These are phyloP conservation scores for Geotrichum restrictum DNA, from an alignment of 1,139 yeast genomes.

Conservation along the genomic window DNA sequence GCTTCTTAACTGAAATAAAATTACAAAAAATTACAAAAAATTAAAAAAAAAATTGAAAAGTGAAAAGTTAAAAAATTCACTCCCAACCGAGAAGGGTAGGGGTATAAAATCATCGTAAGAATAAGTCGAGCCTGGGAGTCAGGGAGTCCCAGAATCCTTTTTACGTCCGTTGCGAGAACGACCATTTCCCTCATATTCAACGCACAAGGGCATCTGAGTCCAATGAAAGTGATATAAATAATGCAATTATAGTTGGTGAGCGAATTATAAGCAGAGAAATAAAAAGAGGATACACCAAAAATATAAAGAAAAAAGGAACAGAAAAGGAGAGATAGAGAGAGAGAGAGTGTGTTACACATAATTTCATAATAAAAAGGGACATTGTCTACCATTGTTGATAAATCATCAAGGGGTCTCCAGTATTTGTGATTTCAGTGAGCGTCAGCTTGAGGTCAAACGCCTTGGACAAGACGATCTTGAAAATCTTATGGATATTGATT, in stretches of 20 bases:
- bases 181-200: no score
- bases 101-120: neutral
- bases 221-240: neutral
- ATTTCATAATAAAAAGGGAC: slow-evolving; percentile 3
- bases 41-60: neutral
- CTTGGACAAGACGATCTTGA: slow-evolving; percentile 84
- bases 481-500: slow-evolving; percentile 88
- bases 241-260: slow-evolving; percentile 10
- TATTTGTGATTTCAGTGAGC: slow-evolving; percentile 74
- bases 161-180: no score
- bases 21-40: neutral
- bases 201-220: no score
- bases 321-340: neutral
- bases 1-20: neutral
- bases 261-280: slow-evolving; percentile 2
- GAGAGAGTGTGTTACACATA: no score
- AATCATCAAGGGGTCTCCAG: slow-evolving; percentile 85
- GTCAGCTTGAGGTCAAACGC: slow-evolving; percentile 84
- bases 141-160: no score
- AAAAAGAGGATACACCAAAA: slow-evolving; percentile 5
- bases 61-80: slow-evolving; percentile 5
- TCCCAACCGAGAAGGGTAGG: slow-evolving; percentile 11
- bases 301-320: neutral
- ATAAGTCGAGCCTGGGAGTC: no score
- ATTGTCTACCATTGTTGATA: slow-evolving; percentile 44